These are phyloP conservation scores for Magnaporthiopsis incrustans DNA, from an alignment of 2,329 filamentous ascomycete species.

Conservation along the genomic window DNA sequence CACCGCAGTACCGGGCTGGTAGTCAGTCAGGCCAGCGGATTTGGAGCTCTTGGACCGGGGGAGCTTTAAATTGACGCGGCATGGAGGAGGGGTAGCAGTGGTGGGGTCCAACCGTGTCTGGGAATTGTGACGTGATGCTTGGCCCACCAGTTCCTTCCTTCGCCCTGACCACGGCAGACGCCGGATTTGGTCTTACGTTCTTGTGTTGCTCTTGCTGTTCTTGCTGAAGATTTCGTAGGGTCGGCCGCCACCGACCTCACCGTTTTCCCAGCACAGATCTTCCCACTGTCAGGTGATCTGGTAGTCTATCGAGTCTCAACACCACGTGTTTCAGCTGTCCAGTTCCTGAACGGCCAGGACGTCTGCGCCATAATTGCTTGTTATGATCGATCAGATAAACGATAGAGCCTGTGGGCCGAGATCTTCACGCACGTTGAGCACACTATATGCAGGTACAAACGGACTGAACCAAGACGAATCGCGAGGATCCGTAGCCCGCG, in stretches of 20 bases:
- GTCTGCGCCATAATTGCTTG: background rate
- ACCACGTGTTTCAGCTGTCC: background rate
- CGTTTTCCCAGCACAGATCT: background rate
- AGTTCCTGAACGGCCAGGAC: background rate
- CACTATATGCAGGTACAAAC: background rate
- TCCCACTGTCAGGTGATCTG: background rate
- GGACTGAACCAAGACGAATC: background rate
- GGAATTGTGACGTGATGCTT: slow-evolving; percentile 14
- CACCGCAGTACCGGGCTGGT: background rate
- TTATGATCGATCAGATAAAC: background rate
- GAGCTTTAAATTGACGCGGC: slow-evolving; percentile 7
- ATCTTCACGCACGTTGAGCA: background rate
- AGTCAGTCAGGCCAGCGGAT: background rate
- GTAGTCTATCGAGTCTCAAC: background rate
- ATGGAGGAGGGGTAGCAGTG: slow-evolving; percentile 1
- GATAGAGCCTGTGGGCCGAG: background rate
- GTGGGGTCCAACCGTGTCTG: slow-evolving; percentile 4
- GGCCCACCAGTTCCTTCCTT: background rate
- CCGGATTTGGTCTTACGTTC: background rate
- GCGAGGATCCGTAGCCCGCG: background rate
- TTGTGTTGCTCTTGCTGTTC: background rate
- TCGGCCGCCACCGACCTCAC: no score
- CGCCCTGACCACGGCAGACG: background rate
- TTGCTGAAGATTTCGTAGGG: no score
- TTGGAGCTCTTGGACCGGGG: background rate